Percentiles rank a stretch among this genome's conserved stretches.
phyloP scores from a whole-genome alignment of 768 basidiomycete genomes.

The Calvatia gigantea region DNA sequence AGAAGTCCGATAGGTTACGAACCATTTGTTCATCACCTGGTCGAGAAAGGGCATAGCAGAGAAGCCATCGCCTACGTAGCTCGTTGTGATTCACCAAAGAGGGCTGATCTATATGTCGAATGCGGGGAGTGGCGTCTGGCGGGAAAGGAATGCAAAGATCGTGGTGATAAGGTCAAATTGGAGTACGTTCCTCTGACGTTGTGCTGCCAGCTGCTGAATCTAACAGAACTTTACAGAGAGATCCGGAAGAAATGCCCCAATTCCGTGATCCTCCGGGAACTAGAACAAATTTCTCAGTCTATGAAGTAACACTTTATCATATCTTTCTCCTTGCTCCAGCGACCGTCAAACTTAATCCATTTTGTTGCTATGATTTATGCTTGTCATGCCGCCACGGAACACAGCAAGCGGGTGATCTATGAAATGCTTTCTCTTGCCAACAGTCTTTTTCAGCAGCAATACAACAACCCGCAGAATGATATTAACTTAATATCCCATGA shows the following conservation, averaged over 20 bases:
- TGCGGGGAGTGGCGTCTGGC: constrained; percentile 91
- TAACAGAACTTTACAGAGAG: constrained; percentile 42
- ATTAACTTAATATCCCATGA: no score
- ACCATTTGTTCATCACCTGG: constrained; percentile 77
- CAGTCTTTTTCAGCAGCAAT: no score
- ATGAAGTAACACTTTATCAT: constrained; percentile 53
- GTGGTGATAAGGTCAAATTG: constrained; percentile 78
- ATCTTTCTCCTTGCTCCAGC: not conserved
- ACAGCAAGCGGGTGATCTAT: no score
- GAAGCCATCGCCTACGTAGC: constrained; percentile 79
- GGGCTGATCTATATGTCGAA: constrained; percentile 83
- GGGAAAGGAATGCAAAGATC: constrained; percentile 85
- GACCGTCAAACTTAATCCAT: no score
- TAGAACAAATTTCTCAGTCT: constrained; percentile 58
- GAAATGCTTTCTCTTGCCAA: no score
- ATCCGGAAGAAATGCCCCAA: constrained; percentile 75
- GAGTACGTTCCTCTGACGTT: constrained; percentile 55
- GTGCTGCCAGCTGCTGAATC: not conserved
- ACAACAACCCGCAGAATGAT: no score
- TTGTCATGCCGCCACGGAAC: no score
- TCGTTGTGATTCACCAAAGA: constrained; percentile 78
- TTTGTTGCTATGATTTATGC: no score
- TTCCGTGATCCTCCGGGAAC: constrained; percentile 72
- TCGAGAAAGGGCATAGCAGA: constrained; percentile 66
- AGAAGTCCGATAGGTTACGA: constrained; percentile 96